Evolutionary conservation across 1,284 basidiomycete species (phyloP), one percentile per base, ranked within the genome.

Genomic region (Puccinia novopanici): DNA sequence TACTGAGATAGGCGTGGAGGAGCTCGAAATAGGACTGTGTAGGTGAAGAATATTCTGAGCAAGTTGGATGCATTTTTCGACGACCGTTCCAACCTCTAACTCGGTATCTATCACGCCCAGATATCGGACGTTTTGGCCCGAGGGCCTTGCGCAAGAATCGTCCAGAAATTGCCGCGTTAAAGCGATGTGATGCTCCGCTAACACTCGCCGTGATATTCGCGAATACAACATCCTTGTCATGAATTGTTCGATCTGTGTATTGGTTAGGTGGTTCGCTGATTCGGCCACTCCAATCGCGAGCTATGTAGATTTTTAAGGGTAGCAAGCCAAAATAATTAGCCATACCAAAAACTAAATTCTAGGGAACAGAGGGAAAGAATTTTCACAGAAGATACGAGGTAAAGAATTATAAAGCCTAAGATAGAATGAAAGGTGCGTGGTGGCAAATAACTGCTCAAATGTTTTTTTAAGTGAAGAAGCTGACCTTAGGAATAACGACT

Each of bases 171-270:
- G 87, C 30, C 87, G 85, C 81, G 88, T 84, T 37, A 88, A 88
- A 54, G 89, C 89, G 77, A 95, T 90, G 83, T 96, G 94, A 84
- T 96, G 94, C 84, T 95, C 92, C 1, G 91, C 92, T 42, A 96
- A 88, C 40, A 96, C 94, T 57, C 94, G 90, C 34, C 94, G 89
- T 12, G 93, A 94, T 85, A 96, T 94, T 75, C 94, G 89, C 3
- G 93, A 95, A 65, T 93, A 89, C 12, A 96, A 89, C 94, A 96
- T 96, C 37, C 93, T 90, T 30, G 90, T 90, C 91, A 95, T 93
- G 85, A 95, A 94, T 10, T 92, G 89, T 85, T 96, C 94, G 19
- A 96, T 88, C 75, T 90, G 88, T 78, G 93, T 92, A 0, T 93
- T 91, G 0, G 90, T 88, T 15, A 96, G 89, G 84, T 92, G 90